Percentiles rank a stretch among this genome's conserved stretches.
These are phyloP conservation scores for Podospora appendiculata DNA, from an alignment of 495 filamentous ascomycete species.

Conservation along the genomic window DNA sequence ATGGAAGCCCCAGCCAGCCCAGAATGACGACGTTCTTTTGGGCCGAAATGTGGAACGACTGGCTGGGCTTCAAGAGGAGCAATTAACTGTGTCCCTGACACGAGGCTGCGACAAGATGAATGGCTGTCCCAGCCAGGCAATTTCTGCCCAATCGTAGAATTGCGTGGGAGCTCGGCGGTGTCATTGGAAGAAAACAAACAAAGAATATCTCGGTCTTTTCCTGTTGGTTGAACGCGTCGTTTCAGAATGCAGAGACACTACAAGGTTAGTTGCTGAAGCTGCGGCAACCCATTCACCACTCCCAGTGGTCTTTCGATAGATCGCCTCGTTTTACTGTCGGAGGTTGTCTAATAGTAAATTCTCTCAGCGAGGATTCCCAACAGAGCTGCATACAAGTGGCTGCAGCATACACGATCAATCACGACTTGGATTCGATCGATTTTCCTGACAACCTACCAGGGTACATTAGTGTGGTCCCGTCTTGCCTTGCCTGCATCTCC, in stretches of 20 bases:
- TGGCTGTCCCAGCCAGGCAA: slow-evolving; percentile 6
- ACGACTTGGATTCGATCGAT: too few relatives aligned
- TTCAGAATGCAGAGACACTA: neutral
- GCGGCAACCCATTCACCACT: neutral
- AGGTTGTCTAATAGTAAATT: too few relatives aligned
- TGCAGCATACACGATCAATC: too few relatives aligned
- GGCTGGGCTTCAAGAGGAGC: slow-evolving; percentile 5
- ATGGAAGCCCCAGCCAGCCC: slow-evolving; percentile 4
- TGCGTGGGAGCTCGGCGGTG: neutral
- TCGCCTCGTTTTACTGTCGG: too few relatives aligned
- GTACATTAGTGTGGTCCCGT: too few relatives aligned
- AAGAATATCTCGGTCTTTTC: neutral
- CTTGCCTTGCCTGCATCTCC: too few relatives aligned
- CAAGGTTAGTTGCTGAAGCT: too few relatives aligned
- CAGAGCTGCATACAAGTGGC: too few relatives aligned
- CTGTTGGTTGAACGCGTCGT: neutral
- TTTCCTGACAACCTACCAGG: too few relatives aligned
- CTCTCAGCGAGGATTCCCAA: too few relatives aligned
- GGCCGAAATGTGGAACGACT: slow-evolving; percentile 13
- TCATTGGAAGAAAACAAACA: slow-evolving; percentile 18
- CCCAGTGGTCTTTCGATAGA: neutral
- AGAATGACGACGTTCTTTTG: slow-evolving; percentile 13
- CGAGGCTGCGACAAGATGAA: slow-evolving; percentile 13
- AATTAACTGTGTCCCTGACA: slow-evolving; percentile 6
- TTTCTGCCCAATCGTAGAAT: slow-evolving; percentile 20